phyloP scores from a whole-genome alignment of 345 rosid genomes.

The Acer yangbiense region DNA sequence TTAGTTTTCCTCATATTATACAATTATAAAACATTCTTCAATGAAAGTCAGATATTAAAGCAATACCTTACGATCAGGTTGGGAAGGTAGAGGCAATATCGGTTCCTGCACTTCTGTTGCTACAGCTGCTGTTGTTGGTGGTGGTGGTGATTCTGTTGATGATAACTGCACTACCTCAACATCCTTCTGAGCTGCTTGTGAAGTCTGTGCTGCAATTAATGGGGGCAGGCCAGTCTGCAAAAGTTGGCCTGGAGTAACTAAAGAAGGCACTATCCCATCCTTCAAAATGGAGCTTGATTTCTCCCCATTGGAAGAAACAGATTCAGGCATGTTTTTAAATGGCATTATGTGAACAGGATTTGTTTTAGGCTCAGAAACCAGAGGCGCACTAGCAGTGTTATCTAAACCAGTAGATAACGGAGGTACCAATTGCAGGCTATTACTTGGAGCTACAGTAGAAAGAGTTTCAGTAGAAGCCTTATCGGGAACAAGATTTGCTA shows the following conservation, averaged over 20 bases:
- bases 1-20: too few species aligned
- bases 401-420: constrained; percentile 22
- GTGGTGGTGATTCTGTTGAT: constrained; percentile 18
- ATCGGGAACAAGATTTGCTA: constrained; percentile 24
- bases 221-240: constrained; percentile 31
- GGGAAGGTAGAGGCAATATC: constrained; percentile 39
- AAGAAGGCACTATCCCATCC: constrained; percentile 32
- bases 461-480: constrained; percentile 24
- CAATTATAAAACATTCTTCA: neutral
- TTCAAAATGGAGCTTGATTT: constrained; percentile 22
- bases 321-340: constrained; percentile 26
- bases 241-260: constrained; percentile 45
- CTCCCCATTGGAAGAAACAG: constrained; percentile 19
- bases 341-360: constrained; percentile 27
- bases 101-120: constrained; percentile 29
- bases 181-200: constrained; percentile 36
- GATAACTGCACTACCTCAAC: constrained; percentile 34
- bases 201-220: constrained; percentile 25
- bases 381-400: constrained; percentile 15
- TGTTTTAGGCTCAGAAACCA: constrained; percentile 23
- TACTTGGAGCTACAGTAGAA: constrained; percentile 25
- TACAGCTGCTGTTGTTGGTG: neutral
- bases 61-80: constrained; percentile 35
- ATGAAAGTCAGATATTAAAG: neutral
- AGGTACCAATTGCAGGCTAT: constrained; percentile 28